Evolutionary conservation across 371 early-diverging fungal species (phyloP).

Genomic region (Mortierella sp.): DNA sequence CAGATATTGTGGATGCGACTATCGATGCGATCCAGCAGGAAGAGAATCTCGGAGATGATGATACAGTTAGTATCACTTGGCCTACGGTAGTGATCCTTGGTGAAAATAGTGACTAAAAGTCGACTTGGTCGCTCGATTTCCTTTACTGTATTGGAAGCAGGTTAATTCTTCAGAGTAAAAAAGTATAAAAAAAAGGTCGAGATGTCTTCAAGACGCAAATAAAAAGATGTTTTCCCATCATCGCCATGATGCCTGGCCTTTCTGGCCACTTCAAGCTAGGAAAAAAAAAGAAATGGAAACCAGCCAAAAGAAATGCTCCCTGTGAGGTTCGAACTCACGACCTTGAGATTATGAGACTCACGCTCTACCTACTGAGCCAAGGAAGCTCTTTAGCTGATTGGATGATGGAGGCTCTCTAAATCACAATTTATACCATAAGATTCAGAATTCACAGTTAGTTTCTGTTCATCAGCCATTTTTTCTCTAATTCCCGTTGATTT

Average conservation of each 20-base stretch:
- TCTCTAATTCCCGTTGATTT: not conserved
- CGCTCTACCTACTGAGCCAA: conserved; percentile 66
- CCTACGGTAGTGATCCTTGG: conserved; percentile 42
- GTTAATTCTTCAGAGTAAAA: too few species aligned
- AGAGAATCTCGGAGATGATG: conserved; percentile 31
- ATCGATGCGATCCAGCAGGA: conserved; percentile 43
- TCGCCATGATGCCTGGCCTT: too few species aligned
- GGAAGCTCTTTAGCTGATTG: conserved; percentile 57
- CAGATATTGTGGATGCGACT: conserved; percentile 50
- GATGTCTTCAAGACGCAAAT: too few species aligned
- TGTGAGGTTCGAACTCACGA: conserved; percentile 65
- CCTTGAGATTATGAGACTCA: conserved; percentile 74
- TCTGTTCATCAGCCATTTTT: not conserved
- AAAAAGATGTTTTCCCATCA: too few species aligned
- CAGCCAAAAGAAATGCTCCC: conserved; percentile 47
- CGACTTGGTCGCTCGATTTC: too few species aligned
- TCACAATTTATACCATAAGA: too few species aligned
- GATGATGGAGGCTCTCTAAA: too few species aligned
- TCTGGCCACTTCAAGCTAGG: too few species aligned
- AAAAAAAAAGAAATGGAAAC: not conserved
- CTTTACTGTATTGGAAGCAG: too few species aligned
- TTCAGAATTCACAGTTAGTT: conserved; percentile 3
- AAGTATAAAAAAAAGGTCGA: too few species aligned
- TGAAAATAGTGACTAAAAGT: conserved; percentile 6
- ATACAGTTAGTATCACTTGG: conserved; percentile 28